Evolutionary conservation across 805 yeast species (phyloP), one percentile per base, ranked within the genome.

Genomic region (Zygotorulaspora chibaensis): DNA sequence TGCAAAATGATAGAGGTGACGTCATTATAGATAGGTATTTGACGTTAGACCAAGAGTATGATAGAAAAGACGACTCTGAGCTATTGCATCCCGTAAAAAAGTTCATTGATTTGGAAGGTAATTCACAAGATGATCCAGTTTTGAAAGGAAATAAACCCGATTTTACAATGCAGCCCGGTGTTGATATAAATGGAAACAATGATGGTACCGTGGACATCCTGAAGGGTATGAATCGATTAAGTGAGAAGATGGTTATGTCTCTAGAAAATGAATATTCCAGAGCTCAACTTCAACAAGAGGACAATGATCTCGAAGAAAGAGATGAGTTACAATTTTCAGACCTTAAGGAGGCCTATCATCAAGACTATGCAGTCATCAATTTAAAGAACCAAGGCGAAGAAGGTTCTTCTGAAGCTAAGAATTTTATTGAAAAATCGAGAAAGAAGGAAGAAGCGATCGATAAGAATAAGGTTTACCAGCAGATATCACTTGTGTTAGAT

Each of bases 151-250:
- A 87, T 59, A 72, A 74, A 16, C 96, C 96, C 0, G 97, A 91
- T 66, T 71, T 87, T 44, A 91, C 97, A 6, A 91, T 91, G 98
- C 74, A 76, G 45, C 75, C 73, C 34, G 77, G 77, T 34, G 56
- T 54, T 2, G 73, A 71, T 46, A 68, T 71, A 8, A 70, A 76
- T 46, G 80, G 82, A 38, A 67, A 72, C 34, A 76, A 76, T 38
- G 96, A 87, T 52, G 68, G 69, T 35, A 79, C 89, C 55, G 74
- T 87, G 13, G 79, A 84, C 13, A 80, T 89, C 15, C 73, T 93
- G 70, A 76, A 84, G 54, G 87, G 95, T 51, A 89, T 91, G 93
- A 91, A 91, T 67, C 77, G 89, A 48, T 70, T 91, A 40, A 84
- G 95, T 60, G 81, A 87, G 47, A 80, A 89, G 53, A 84, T 91